phyloP scores from a whole-genome alignment of 495 filamentous ascomycete genomes.

The Aspergillus bridgeri region DNA sequence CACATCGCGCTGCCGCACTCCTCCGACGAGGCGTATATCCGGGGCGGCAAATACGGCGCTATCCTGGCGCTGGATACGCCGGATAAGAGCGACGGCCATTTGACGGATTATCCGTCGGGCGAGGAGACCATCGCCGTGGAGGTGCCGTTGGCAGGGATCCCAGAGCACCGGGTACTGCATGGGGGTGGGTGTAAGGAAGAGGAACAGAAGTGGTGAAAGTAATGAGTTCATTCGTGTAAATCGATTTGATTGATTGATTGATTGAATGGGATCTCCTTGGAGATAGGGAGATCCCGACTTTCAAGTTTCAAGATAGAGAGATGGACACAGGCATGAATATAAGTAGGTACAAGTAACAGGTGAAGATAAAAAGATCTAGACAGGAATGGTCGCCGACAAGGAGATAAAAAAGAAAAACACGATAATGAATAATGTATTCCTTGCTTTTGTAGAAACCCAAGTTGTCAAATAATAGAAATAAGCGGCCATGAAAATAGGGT shows the following conservation, averaged over 20 bases:
- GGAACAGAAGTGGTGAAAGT: constrained; percentile 11
- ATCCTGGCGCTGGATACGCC: constrained; percentile 49
- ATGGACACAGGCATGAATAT: neutral
- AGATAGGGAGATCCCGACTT: neutral
- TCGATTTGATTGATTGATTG: neutral
- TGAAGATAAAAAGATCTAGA: neutral
- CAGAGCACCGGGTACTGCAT: constrained; percentile 42
- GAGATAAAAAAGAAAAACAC: constrained; percentile 3
- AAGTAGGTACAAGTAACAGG: neutral
- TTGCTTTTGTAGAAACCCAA: neutral
- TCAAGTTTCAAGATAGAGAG: no score
- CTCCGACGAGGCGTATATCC: constrained; percentile 32
- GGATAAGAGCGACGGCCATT: constrained; percentile 49
- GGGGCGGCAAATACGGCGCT: constrained; percentile 43
- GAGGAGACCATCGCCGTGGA: constrained; percentile 38
- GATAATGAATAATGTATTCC: neutral
- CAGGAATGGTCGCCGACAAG: neutral
- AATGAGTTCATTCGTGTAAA: neutral
- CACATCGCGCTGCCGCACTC: constrained; percentile 49
- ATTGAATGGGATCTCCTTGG: neutral
- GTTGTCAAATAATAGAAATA: neutral
- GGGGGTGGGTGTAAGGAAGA: constrained; percentile 30
- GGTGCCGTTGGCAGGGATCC: constrained; percentile 42
- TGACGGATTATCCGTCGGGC: constrained; percentile 44
- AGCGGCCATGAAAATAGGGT: neutral